These are phyloP conservation scores for Macrophomina phaseolina DNA, from an alignment of 2,329 filamentous ascomycete genomes.

Conservation along the genomic window DNA sequence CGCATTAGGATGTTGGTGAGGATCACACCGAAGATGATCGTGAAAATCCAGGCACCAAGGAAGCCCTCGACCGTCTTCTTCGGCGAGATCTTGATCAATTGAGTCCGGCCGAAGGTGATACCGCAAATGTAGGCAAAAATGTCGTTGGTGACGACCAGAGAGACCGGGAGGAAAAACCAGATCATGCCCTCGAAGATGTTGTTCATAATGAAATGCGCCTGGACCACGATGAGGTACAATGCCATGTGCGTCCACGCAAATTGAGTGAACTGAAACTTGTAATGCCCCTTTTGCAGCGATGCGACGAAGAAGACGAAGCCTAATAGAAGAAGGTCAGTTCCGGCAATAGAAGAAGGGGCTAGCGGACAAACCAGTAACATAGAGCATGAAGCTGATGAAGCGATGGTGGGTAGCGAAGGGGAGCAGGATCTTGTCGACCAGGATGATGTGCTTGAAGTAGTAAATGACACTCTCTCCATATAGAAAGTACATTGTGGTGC, in stretches of 20 bases:
- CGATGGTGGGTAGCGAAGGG: conserved; percentile 96
- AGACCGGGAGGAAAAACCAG: conserved; percentile 97
- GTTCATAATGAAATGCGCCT: conserved; percentile 99
- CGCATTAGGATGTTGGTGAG: conserved; percentile 85
- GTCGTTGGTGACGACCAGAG: conserved; percentile 96
- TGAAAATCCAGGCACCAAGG: conserved; percentile 94
- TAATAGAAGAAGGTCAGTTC: conserved; percentile 42
- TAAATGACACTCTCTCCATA: conserved; percentile 99
- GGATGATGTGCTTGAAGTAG: conserved; percentile 98
- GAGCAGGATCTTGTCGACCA: conserved; percentile 90
- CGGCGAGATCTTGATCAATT: conserved; percentile 95
- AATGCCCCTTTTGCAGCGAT: conserved; percentile 92
- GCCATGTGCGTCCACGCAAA: conserved; percentile 99
- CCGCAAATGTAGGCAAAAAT: conserved; percentile 98
- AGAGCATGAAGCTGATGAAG: conserved; percentile 98
- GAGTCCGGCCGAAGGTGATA: conserved; percentile 94
- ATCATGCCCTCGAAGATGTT: conserved; percentile 99
- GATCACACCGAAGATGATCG: conserved; percentile 80
- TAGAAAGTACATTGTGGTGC: conserved; percentile 98
- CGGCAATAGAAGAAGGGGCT: not conserved
- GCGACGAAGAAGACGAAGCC: conserved; percentile 96
- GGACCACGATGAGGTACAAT: conserved; percentile 94
- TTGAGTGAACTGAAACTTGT: conserved; percentile 98
- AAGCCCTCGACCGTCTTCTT: conserved; percentile 99
- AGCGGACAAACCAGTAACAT: conserved; percentile 79